These are phyloP conservation scores for Apiospora marii DNA, from an alignment of 2,329 filamentous ascomycete genomes.

Conservation along the genomic window DNA sequence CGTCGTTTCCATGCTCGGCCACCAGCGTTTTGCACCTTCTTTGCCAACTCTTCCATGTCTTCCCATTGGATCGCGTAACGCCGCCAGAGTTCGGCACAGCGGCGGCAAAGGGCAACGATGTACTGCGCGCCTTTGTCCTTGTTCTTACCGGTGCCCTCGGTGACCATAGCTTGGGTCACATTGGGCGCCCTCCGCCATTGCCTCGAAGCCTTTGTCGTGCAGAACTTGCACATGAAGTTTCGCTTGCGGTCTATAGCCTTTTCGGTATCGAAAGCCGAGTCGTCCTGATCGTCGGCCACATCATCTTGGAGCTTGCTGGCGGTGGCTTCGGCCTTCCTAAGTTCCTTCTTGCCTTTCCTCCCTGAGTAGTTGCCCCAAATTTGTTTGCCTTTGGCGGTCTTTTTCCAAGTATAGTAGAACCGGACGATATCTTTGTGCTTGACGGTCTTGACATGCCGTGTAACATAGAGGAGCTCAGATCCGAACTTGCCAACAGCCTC, in stretches of 20 bases:
- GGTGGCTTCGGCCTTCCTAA: conserved; percentile 74
- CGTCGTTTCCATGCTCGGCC: conserved; percentile 86
- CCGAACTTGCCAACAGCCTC: conserved; percentile 90
- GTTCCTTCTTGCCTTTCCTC: conserved; percentile 89
- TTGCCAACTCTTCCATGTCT: conserved; percentile 87
- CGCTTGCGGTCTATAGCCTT: conserved; percentile 84
- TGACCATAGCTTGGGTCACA: conserved; percentile 73
- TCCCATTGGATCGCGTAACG: conserved; percentile 97
- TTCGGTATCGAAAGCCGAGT: conserved; percentile 92
- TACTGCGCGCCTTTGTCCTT: conserved; percentile 82
- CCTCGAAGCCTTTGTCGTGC: conserved; percentile 77
- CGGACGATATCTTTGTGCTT: conserved; percentile 83
- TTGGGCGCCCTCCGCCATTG: conserved; percentile 93
- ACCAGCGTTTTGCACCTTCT: conserved; percentile 82
- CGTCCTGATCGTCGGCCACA: conserved; percentile 89
- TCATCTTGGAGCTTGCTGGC: conserved; percentile 86
- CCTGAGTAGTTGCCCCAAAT: conserved; percentile 91
- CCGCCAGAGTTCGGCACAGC: conserved; percentile 93
- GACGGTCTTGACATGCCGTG: conserved; percentile 84
- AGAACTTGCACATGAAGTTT: conserved; percentile 94
- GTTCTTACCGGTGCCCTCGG: conserved; percentile 69
- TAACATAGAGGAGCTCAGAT: conserved; percentile 85
- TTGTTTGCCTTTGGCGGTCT: conserved; percentile 82
- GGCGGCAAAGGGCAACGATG: conserved; percentile 84
- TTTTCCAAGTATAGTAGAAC: conserved; percentile 99